A percentile compares a stretch with the other conserved stretches of the same genome.
Conservation (phyloP, 2,329 filamentous ascomycete genomes). For the Botrytis elliptica region DNA sequence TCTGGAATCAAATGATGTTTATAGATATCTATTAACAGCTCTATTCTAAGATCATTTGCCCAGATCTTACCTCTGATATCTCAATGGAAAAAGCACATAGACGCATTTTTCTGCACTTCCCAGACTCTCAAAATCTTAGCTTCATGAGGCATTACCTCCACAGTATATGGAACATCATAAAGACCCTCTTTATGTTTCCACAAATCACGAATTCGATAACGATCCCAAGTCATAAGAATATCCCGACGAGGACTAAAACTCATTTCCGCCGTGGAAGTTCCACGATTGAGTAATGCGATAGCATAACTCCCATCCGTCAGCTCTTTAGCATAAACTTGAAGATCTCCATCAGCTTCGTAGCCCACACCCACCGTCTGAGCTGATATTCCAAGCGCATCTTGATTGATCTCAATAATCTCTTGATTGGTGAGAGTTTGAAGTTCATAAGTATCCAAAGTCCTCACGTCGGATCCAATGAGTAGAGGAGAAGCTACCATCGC, state of each 20-base stretch:
- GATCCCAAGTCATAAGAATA: conserved; percentile 26
- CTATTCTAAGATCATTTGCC: no score
- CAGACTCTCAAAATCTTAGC: conserved; percentile 29
- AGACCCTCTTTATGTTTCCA: conserved; percentile 31
- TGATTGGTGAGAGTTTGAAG: conserved; percentile 31
- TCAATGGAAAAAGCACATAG: conserved; percentile 21
- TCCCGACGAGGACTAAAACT: conserved; percentile 28
- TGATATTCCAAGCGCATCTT: conserved; percentile 35
- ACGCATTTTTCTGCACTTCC: conserved; percentile 19
- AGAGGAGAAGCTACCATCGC: conserved; percentile 30
- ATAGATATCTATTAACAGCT: neutral
- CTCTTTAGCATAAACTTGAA: conserved; percentile 29
- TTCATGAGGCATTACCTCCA: conserved; percentile 30
- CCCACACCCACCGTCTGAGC: conserved; percentile 24
- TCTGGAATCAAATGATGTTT: neutral
- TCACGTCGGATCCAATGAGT: conserved; percentile 32
- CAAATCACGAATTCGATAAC: conserved; percentile 28
- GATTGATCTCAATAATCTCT: conserved; percentile 43
- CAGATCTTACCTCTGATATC: neutral
- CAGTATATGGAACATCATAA: conserved; percentile 29
- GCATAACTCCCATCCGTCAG: conserved; percentile 29
- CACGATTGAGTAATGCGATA: conserved; percentile 29
- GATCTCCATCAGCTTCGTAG: conserved; percentile 17
- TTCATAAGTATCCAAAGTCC: conserved; percentile 23
- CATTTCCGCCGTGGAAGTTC: conserved; percentile 27